phyloP scores from a whole-genome alignment of 2,329 filamentous ascomycete species.

The Beauveria brongniartii region DNA sequence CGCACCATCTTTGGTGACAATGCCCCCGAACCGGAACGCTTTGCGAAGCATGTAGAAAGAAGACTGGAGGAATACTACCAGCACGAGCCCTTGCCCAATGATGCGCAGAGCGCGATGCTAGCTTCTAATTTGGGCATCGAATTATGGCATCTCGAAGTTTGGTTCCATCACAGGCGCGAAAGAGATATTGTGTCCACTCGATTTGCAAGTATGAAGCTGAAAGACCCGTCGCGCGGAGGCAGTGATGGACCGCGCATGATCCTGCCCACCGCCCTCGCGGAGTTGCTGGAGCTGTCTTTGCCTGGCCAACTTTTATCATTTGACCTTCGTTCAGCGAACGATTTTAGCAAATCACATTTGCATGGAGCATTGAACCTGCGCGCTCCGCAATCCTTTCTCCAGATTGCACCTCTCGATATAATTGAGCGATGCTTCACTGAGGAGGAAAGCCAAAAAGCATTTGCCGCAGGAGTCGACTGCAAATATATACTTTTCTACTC shows the following conservation, averaged over 20 bases:
- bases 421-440: slow-evolving; percentile 42
- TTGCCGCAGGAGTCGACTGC: slow-evolving; percentile 38
- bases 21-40: slow-evolving; percentile 34
- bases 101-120: slow-evolving; percentile 43
- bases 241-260: slow-evolving; percentile 37
- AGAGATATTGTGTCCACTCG: slow-evolving; percentile 37
- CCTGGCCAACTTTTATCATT: slow-evolving; percentile 38
- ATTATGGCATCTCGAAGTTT: slow-evolving; percentile 42
- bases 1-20: slow-evolving; percentile 31
- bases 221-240: slow-evolving; percentile 24
- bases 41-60: slow-evolving; percentile 40
- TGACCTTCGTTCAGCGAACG: slow-evolving; percentile 38
- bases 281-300: slow-evolving; percentile 41
- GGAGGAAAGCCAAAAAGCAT: slow-evolving; percentile 37
- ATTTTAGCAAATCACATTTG: slow-evolving; percentile 45
- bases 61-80: slow-evolving; percentile 48
- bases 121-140: slow-evolving; percentile 48
- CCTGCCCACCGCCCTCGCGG: slow-evolving; percentile 41
- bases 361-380: slow-evolving; percentile 44
- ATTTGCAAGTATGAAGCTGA: slow-evolving; percentile 36
- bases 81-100: slow-evolving; percentile 37
- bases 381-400: slow-evolving; percentile 40
- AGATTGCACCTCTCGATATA: slow-evolving; percentile 40
- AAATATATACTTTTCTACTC: slow-evolving; percentile 47
- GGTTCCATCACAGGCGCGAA: slow-evolving; percentile 47